These are phyloP conservation scores for Metschnikowia lunata DNA, from an alignment of 805 yeast genomes.

Conservation along the genomic window DNA sequence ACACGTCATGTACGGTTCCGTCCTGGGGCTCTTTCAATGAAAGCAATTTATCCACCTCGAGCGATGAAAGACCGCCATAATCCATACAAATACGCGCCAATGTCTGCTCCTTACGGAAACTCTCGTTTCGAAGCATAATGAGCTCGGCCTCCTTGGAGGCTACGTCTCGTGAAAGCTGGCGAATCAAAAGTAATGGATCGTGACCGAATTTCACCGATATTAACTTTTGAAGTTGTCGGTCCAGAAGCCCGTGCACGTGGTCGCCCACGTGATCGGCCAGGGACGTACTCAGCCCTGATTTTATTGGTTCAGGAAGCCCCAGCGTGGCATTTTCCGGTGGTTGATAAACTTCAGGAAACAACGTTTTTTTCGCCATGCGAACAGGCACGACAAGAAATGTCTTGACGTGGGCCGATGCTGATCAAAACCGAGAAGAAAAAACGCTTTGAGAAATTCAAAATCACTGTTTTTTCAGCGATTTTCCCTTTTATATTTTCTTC, in stretches of 20 bases:
- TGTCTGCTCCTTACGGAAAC: slow-evolving; percentile 31
- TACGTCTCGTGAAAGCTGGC: slow-evolving; percentile 46
- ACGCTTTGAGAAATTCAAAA: too few relatives aligned
- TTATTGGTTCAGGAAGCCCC: too few relatives aligned
- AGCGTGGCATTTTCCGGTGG: too few relatives aligned
- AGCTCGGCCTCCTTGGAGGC: slow-evolving; percentile 46
- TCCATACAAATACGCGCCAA: slow-evolving; percentile 30
- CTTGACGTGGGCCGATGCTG: too few relatives aligned
- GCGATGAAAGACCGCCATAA: slow-evolving; percentile 31
- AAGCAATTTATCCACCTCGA: slow-evolving; percentile 27
- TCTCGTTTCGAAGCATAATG: slow-evolving; percentile 30
- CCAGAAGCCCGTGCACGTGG: slow-evolving; percentile 20
- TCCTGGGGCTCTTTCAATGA: too few relatives aligned
- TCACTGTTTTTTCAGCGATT: too few relatives aligned
- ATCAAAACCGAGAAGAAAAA: too few relatives aligned
- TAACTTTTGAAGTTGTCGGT: slow-evolving; percentile 19
- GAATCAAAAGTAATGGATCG: slow-evolving; percentile 31
- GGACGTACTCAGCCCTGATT: too few relatives aligned
- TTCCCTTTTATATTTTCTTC: too few relatives aligned
- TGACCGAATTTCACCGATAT: slow-evolving; percentile 23
- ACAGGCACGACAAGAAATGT: too few relatives aligned
- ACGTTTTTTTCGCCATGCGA: slow-evolving; percentile 1
- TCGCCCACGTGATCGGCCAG: neutral
- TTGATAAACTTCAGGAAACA: slow-evolving; percentile 1
- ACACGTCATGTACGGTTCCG: too few relatives aligned